Conservation (phyloP, 805 yeast genomes). For the Schwanniomyces polymorphus region DNA sequence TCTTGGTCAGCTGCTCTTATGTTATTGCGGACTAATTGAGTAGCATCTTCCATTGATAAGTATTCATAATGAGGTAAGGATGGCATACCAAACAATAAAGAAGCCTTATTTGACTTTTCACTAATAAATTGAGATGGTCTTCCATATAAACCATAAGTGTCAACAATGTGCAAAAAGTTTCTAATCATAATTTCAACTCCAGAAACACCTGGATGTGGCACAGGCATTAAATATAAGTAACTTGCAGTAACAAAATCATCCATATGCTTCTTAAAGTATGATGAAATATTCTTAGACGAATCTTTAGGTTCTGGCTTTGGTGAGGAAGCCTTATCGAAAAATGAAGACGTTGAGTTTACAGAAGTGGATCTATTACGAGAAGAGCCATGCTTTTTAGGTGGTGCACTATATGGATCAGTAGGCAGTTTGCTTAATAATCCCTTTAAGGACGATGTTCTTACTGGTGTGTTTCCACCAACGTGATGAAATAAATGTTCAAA, state of each 20-base stretch:
- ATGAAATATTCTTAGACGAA: constrained; percentile 9
- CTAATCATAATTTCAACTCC: constrained; percentile 74
- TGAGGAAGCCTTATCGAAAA: constrained; percentile 27
- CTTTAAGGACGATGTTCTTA: constrained; percentile 15
- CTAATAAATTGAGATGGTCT: constrained; percentile 73
- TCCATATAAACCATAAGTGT: constrained; percentile 71
- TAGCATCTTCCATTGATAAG: constrained; percentile 33
- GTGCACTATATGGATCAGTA: constrained; percentile 11
- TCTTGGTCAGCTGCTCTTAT: constrained; percentile 17
- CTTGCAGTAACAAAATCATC: constrained; percentile 31
- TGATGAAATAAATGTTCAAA: constrained; percentile 33
- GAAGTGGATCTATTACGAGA: constrained; percentile 20
- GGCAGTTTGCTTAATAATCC: not conserved
- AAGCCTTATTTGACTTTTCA: constrained; percentile 62
- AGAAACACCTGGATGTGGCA: constrained; percentile 68
- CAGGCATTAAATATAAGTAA: constrained; percentile 68
- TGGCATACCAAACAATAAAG: constrained; percentile 75
- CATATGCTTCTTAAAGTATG: constrained; percentile 28
- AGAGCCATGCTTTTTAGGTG: constrained; percentile 2
- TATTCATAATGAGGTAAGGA: constrained; percentile 69
- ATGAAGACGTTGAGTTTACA: constrained; percentile 25
- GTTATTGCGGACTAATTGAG: constrained; percentile 15
- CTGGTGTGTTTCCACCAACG: constrained; percentile 4
- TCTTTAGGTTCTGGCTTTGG: constrained; percentile 11
- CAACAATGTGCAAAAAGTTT: constrained; percentile 65